A percentile compares a stretch with the other conserved stretches of the same genome.
These are phyloP conservation scores for Osmozyma mogii DNA, from an alignment of 805 yeast genomes.

Conservation along the genomic window DNA sequence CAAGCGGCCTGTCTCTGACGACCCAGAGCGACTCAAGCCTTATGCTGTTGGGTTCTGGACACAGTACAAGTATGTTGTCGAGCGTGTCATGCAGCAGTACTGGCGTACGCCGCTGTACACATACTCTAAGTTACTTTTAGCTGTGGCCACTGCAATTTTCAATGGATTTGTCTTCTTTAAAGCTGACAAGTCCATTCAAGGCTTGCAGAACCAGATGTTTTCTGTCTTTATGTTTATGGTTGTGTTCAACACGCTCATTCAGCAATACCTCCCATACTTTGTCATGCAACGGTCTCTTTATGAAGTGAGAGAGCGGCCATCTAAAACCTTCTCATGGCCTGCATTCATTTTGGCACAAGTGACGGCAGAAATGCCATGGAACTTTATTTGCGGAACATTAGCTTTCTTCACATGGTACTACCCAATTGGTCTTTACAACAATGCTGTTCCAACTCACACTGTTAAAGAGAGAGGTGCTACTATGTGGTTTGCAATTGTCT, in stretches of 20 bases:
- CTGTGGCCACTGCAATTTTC: conserved; percentile 8
- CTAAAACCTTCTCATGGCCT: conserved; percentile 62
- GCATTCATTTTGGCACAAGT: conserved; percentile 57
- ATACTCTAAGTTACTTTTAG: conserved; percentile 9
- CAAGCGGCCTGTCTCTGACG: conserved; percentile 12
- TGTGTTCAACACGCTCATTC: conserved; percentile 47
- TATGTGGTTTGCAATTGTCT: conserved; percentile 35
- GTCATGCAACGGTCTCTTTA: conserved; percentile 56
- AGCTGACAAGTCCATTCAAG: conserved; percentile 15
- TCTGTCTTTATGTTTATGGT: conserved; percentile 62
- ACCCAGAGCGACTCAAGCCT: conserved; percentile 13
- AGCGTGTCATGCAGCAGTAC: conserved; percentile 32
- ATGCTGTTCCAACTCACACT: conserved; percentile 45
- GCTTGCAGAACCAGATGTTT: conserved; percentile 60
- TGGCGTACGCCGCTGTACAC: conserved; percentile 25
- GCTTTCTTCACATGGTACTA: conserved; percentile 18
- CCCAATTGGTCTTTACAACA: conserved; percentile 28
- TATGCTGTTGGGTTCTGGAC: conserved; percentile 8
- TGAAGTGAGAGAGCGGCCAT: conserved; percentile 68
- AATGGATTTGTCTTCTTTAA: conserved; percentile 13
- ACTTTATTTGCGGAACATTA: conserved; percentile 41
- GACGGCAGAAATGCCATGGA: conserved; percentile 61
- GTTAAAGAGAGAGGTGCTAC: conserved; percentile 52
- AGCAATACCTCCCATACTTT: conserved; percentile 52
- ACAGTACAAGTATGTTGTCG: conserved; percentile 16